Evolutionary conservation across 148 eudicot species (phyloP).

Genomic region (Rhododendron williamsianum): DNA sequence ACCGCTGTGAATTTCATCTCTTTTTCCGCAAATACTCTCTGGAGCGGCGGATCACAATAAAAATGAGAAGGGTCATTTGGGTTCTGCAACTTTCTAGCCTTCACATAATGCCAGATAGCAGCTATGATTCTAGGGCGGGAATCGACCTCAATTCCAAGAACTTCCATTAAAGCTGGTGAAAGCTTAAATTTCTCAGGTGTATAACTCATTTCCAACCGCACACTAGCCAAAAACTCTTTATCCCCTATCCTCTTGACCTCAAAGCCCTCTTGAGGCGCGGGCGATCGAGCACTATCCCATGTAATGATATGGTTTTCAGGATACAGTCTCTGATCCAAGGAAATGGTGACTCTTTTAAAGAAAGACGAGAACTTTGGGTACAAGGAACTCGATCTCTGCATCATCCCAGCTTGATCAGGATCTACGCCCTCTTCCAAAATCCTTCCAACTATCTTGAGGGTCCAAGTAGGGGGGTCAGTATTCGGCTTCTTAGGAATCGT

Average conservation of each 20-base stretch:
- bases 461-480: slow-evolving; percentile 88
- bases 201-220: slow-evolving; percentile 80
- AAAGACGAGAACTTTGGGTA: slow-evolving; percentile 86
- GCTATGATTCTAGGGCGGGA: slow-evolving; percentile 85
- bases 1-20: slow-evolving; percentile 78
- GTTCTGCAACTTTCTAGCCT: slow-evolving; percentile 84
- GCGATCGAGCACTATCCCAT: slow-evolving; percentile 82
- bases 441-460: slow-evolving; percentile 83
- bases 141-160: slow-evolving; percentile 92
- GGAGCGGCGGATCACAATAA: slow-evolving; percentile 80
- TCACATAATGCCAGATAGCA: slow-evolving; percentile 92
- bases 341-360: slow-evolving; percentile 72
- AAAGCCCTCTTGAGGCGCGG: slow-evolving; percentile 88
- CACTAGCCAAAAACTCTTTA: slow-evolving; percentile 58
- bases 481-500: slow-evolving; percentile 65
- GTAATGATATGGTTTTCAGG: slow-evolving; percentile 81
- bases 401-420: slow-evolving; percentile 64
- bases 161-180: slow-evolving; percentile 70
- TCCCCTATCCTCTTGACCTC: slow-evolving; percentile 94
- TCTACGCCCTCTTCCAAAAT: slow-evolving; percentile 85
- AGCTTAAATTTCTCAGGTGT: slow-evolving; percentile 85
- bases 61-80: slow-evolving; percentile 79
- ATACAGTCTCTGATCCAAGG: slow-evolving; percentile 76
- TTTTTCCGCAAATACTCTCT: slow-evolving; percentile 77
- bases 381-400: slow-evolving; percentile 58